phyloP scores from a whole-genome alignment of 2,329 filamentous ascomycete species.

The Aspergillus floridensis region DNA sequence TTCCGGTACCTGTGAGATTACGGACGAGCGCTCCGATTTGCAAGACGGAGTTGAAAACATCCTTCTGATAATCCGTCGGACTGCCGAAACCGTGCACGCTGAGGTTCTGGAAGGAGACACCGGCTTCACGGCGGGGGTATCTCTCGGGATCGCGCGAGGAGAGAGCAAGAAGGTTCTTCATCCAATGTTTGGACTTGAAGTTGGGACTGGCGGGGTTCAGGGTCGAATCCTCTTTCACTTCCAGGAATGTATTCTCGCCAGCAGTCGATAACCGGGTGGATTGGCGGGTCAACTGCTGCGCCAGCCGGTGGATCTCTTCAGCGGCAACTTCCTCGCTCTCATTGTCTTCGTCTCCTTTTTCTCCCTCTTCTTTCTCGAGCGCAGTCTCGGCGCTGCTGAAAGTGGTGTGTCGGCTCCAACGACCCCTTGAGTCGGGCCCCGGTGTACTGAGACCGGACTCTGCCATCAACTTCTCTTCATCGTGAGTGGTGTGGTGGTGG shows the following conservation, averaged over 20 bases:
- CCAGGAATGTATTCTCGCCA: slow-evolving; percentile 37
- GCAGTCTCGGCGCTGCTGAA: slow-evolving; percentile 31
- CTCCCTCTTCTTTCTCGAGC: slow-evolving; percentile 20
- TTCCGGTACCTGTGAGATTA: slow-evolving; percentile 33
- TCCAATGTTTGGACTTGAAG: slow-evolving; percentile 49
- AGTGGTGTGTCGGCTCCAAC: slow-evolving; percentile 15
- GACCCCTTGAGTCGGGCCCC: not conserved
- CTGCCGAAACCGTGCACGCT: slow-evolving; percentile 67
- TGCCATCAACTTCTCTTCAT: not conserved
- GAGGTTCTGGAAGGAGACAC: slow-evolving; percentile 65
- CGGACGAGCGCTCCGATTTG: slow-evolving; percentile 36
- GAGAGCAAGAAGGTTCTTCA: slow-evolving; percentile 46
- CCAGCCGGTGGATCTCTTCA: slow-evolving; percentile 33
- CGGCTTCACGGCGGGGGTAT: slow-evolving; percentile 56
- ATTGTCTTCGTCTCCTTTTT: slow-evolving; percentile 23
- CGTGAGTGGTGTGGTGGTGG: slow-evolving; percentile 12
- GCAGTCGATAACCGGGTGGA: slow-evolving; percentile 31
- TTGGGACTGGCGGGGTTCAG: slow-evolving; percentile 47
- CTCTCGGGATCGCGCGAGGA: slow-evolving; percentile 52
- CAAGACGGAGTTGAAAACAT: slow-evolving; percentile 40
- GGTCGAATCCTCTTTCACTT: slow-evolving; percentile 30
- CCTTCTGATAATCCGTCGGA: slow-evolving; percentile 65
- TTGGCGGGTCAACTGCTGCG: slow-evolving; percentile 35
- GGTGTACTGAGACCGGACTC: not conserved
- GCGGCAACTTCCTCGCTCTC: slow-evolving; percentile 27